Conservation (phyloP, 352 stramenopile species). For the Poterioochromonas sp. region DNA sequence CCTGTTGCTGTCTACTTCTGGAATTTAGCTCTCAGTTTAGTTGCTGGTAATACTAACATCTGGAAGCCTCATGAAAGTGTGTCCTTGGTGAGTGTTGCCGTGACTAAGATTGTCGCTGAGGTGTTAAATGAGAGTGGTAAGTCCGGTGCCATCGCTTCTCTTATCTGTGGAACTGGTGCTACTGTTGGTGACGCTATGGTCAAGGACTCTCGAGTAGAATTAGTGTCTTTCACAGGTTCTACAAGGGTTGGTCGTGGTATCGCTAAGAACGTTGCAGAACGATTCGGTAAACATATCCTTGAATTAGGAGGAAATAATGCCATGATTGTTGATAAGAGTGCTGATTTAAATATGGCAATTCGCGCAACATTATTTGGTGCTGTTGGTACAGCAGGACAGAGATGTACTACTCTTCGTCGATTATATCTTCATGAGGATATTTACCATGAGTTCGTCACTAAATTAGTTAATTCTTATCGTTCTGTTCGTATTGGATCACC, state of each 20-base stretch:
- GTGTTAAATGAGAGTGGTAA: slow-evolving; percentile 72
- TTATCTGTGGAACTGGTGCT: slow-evolving; percentile 53
- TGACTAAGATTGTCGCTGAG: slow-evolving; percentile 74
- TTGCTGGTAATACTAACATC: slow-evolving; percentile 78
- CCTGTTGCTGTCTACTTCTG: slow-evolving; percentile 67
- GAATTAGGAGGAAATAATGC: slow-evolving; percentile 83
- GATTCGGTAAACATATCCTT: slow-evolving; percentile 79
- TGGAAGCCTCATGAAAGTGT: slow-evolving; percentile 71
- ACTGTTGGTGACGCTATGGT: slow-evolving; percentile 73
- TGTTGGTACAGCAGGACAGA: slow-evolving; percentile 76
- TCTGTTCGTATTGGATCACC: slow-evolving; percentile 75
- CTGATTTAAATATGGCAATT: slow-evolving; percentile 75
- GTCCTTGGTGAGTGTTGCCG: slow-evolving; percentile 74
- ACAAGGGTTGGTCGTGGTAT: slow-evolving; percentile 73
- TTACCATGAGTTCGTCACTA: slow-evolving; percentile 72
- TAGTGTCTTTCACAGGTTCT: slow-evolving; percentile 79
- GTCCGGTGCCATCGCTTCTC: slow-evolving; percentile 64
- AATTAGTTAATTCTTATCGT: slow-evolving; percentile 67
- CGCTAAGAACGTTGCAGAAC: slow-evolving; percentile 66
- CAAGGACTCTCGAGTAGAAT: slow-evolving; percentile 67
- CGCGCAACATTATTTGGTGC: slow-evolving; percentile 71
- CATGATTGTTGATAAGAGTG: slow-evolving; percentile 80
- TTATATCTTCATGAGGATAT: slow-evolving; percentile 78
- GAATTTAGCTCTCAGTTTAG: slow-evolving; percentile 74
- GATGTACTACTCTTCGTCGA: slow-evolving; percentile 77